A percentile compares a stretch with the other conserved stretches of the same genome.
Evolutionary conservation across 345 rosid genomes (phyloP).

Genomic region (Murraya koenigii): DNA sequence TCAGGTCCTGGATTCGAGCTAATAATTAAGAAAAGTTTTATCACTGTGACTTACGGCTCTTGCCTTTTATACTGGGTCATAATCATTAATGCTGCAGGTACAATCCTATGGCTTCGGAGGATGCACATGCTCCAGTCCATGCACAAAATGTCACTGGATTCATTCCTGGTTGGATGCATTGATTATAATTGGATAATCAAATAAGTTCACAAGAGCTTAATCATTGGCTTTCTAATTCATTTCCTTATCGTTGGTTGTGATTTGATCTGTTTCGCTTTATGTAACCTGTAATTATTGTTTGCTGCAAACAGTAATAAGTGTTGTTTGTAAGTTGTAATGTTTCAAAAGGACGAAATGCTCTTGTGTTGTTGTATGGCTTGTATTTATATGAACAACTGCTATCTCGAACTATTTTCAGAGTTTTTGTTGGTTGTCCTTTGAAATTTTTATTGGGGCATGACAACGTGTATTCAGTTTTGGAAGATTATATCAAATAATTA

Average conservation of each 20-base stretch:
- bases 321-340: constrained; percentile 9
- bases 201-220: neutral
- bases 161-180: constrained; percentile 53
- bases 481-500: too few relatives aligned
- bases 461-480: neutral
- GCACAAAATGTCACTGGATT: constrained; percentile 35
- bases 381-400: neutral
- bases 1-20: too few relatives aligned
- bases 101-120: constrained; percentile 27
- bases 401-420: neutral
- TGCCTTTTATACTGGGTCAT: neutral
- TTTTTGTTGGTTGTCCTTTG: neutral
- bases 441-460: neutral
- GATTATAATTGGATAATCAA: neutral
- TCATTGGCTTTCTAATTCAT: neutral
- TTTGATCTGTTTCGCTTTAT: neutral
- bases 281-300: constrained; percentile 18
- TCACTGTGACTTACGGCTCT: neutral
- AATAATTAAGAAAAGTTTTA: too few relatives aligned
- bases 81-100: constrained; percentile 25
- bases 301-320: neutral
- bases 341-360: neutral
- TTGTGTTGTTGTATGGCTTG: neutral
- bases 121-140: constrained; percentile 15
- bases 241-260: neutral